Base-by-base conservation (phyloP, 1,284 basidiomycete species). In the Pulchroboletus neoregius region DNA sequence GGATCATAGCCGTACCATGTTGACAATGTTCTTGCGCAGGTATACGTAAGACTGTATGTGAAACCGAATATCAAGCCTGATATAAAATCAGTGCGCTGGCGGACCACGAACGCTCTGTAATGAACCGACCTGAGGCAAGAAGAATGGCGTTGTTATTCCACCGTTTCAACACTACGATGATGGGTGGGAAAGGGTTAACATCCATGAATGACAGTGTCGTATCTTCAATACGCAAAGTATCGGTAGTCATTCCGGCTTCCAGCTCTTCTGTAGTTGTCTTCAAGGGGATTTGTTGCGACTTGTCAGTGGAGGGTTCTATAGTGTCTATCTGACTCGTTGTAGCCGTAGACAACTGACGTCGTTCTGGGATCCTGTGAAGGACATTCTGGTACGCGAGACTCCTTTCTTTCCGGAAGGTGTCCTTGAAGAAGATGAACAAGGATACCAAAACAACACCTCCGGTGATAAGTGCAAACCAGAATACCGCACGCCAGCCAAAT, bases 361-460 rank as follows among this genome's bases (percentile, higher is more conserved):
- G 50, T 36, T 31, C 40, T 39, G 32, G 50, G 49, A 50, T 60
- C 52, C 22, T 60, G 51, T 62, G 71, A 33, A 84, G 63, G 13
- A 80, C 76, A 31, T 70, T 73, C 59, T 91, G 88, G 58, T 91
- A 94, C 4, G 79, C 76, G 16, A 85, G 63, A 51, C 87, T 91
- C 32, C 91, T 80, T 62, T 94, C 88, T 50, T 76, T 74, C 13
- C 92, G 76, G 69, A 89, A 94, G 0, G 87, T 91, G 58, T 94
- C 92, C 48, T 80, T 80, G 71, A 92, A 85, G 52, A 82, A 78
- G 41, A 84, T 58, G 23, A 80, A 48, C 67, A 91, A 87, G 15
- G 73, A 68, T 33, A 80, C 23, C 43, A 79, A 71, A 50, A 76
- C 79, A 18, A 74, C 45, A 6, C 76, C 79, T 5, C 78, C 79